Percentiles rank a stretch among this genome's conserved stretches.
Conservation (phyloP, 805 yeast genomes). For the Tetrapisispora nanseiensis region DNA sequence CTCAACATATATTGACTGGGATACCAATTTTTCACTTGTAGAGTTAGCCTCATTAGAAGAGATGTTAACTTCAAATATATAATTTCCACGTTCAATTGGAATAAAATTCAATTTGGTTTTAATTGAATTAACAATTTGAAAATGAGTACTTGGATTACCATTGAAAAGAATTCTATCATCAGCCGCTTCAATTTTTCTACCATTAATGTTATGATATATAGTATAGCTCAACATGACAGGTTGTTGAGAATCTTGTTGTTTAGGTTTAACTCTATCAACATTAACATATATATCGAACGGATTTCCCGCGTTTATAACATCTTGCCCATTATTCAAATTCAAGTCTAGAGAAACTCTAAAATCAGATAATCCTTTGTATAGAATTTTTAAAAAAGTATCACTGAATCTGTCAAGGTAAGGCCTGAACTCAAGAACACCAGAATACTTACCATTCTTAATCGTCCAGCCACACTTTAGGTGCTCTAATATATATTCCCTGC, state of each 20-base stretch:
- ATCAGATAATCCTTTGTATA: conserved; percentile 16
- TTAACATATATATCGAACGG: conserved; percentile 7
- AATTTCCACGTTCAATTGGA: conserved; percentile 67
- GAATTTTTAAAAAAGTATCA: conserved; percentile 13
- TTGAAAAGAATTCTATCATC: conserved; percentile 58
- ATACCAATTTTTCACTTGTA: conserved; percentile 1
- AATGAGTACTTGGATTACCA: conserved; percentile 51
- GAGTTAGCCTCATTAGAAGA: conserved; percentile 4
- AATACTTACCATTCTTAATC: conserved; percentile 7
- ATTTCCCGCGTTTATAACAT: conserved; percentile 10
- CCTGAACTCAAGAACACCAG: conserved; percentile 20
- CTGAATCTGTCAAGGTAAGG: conserved; percentile 22
- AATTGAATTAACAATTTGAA: conserved; percentile 35
- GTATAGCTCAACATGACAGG: conserved; percentile 8
- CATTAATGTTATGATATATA: conserved; percentile 20
- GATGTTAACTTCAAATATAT: conserved; percentile 55
- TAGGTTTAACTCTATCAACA: conserved; percentile 6
- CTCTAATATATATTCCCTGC: conserved; percentile 53
- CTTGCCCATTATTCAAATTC: conserved; percentile 3
- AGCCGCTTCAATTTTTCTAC: conserved; percentile 17
- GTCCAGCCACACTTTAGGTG: conserved; percentile 60
- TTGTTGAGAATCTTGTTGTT: background rate
- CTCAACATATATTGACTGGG: conserved; percentile 3
- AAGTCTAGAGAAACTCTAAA: conserved; percentile 10
- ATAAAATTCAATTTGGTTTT: conserved; percentile 39